Evolutionary conservation across 352 stramenopile species (phyloP).

Genomic region (Pythium brassicae): DNA sequence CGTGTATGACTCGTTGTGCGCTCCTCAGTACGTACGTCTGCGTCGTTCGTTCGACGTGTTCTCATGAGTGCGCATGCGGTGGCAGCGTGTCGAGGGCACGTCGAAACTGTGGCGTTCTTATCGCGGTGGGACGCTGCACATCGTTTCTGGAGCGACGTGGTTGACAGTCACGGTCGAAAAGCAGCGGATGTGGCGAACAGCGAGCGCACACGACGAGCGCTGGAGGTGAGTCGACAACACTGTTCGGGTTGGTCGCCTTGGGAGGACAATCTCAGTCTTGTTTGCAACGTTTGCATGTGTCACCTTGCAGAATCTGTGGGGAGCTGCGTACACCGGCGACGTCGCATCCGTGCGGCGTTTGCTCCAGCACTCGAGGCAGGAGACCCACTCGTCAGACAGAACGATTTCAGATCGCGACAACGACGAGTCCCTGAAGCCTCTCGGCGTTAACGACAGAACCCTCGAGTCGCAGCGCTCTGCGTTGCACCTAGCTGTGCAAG

Average conservation of each 20-base stretch:
- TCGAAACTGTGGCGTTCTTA: constrained; percentile 30
- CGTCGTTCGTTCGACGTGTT: background rate
- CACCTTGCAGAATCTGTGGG: constrained; percentile 32
- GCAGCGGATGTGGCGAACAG: constrained; percentile 30
- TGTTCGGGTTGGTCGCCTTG: background rate
- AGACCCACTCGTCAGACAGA: background rate
- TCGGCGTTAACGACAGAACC: constrained; percentile 27
- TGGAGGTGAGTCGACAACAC: constrained; percentile 22
- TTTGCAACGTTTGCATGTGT: background rate
- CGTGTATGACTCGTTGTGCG: background rate
- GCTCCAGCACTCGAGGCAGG: constrained; percentile 10
- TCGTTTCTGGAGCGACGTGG: constrained; percentile 20
- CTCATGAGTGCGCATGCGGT: background rate
- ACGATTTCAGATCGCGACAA: background rate
- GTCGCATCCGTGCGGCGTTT: constrained; percentile 20
- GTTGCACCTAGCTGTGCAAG: constrained; percentile 39
- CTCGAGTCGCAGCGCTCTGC: constrained; percentile 25
- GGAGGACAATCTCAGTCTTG: background rate
- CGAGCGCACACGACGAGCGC: constrained; percentile 16
- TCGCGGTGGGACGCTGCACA: constrained; percentile 44
- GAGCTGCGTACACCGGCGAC: constrained; percentile 29
- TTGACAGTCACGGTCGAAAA: constrained; percentile 33
- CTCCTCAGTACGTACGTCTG: background rate
- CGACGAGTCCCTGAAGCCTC: background rate
- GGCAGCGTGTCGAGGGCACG: constrained; percentile 23